Percentiles rank a stretch among this genome's conserved stretches.
These are phyloP conservation scores for Ophiognomonia clavigignenti-juglandacearum DNA, from an alignment of 2,329 filamentous ascomycete species.

Conservation along the genomic window DNA sequence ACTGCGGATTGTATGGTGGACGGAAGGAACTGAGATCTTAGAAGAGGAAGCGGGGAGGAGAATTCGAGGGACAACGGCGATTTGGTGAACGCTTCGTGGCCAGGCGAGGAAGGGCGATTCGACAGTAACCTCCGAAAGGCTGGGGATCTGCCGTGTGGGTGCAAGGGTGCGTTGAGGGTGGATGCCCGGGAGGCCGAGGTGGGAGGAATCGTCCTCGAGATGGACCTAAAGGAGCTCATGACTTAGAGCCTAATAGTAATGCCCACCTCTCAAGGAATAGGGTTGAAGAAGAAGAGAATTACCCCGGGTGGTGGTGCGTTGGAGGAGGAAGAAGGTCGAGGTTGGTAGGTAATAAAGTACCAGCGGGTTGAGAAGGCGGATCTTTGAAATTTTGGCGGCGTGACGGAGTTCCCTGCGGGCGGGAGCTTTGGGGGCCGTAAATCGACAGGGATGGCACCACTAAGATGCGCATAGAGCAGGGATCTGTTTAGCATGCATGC, in stretches of 20 bases:
- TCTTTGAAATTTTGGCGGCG: slow-evolving; percentile 13
- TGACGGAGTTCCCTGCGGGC: slow-evolving; percentile 12
- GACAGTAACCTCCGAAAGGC: slow-evolving; percentile 43
- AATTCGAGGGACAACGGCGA: slow-evolving; percentile 22
- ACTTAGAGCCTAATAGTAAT: slow-evolving; percentile 23
- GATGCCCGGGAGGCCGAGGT: slow-evolving; percentile 37
- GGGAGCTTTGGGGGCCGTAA: slow-evolving; percentile 4
- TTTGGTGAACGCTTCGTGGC: slow-evolving; percentile 21
- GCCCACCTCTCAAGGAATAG: slow-evolving; percentile 22
- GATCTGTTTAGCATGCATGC: no score
- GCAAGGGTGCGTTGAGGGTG: slow-evolving; percentile 26
- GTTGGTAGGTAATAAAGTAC: background rate
- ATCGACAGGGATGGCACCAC: slow-evolving; percentile 5
- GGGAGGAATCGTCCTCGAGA: slow-evolving; percentile 38
- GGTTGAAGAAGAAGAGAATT: background rate
- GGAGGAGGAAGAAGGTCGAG: background rate
- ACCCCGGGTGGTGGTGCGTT: slow-evolving; percentile 3
- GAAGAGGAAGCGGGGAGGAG: slow-evolving; percentile 28
- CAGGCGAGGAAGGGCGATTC: slow-evolving; percentile 22
- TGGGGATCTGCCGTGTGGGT: slow-evolving; percentile 39
- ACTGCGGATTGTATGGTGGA: slow-evolving; percentile 33
- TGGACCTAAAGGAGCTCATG: slow-evolving; percentile 41
- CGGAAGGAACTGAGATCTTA: slow-evolving; percentile 43
- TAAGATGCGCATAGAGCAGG: no score
- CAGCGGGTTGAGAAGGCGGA: background rate